Conservation (phyloP, 2,329 filamentous ascomycete species). For the Teratosphaeria viscida region DNA sequence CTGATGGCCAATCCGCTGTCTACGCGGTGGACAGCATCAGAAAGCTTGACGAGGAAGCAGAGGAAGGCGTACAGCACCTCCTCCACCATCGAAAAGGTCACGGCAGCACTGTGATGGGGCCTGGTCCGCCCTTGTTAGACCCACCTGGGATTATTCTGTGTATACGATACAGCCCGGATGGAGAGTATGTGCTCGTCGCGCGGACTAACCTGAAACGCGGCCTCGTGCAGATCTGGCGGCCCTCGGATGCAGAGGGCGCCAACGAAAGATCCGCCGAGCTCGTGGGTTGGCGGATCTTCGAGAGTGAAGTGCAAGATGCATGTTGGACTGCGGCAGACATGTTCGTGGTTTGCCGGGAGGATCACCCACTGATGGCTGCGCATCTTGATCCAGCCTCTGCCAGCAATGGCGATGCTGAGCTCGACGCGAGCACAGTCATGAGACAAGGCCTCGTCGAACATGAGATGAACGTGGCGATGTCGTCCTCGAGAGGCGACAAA, state of each 20-base stretch:
- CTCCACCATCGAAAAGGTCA: constrained; percentile 15
- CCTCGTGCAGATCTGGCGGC: constrained; percentile 22
- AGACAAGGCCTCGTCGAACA: constrained; percentile 4
- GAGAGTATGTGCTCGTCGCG: constrained; percentile 20
- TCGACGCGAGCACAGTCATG: constrained; percentile 4
- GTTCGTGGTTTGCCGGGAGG: constrained; percentile 35
- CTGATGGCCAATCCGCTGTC: constrained; percentile 20
- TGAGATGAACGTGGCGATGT: neutral
- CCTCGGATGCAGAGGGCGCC: constrained; percentile 4
- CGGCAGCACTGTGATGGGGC: constrained; percentile 11
- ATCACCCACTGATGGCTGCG: constrained; percentile 3
- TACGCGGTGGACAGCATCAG: constrained; percentile 19
- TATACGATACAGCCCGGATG: constrained; percentile 22
- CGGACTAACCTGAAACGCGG: constrained; percentile 21
- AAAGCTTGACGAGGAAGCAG: constrained; percentile 11
- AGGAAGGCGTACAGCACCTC: constrained; percentile 13
- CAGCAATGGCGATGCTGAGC: constrained; percentile 5
- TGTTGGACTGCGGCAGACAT: constrained; percentile 33
- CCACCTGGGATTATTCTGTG: constrained; percentile 18
- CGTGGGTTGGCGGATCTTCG: constrained; percentile 31
- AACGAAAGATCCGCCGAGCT: constrained; percentile 18
- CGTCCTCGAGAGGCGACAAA: constrained; percentile 13
- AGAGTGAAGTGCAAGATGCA: constrained; percentile 33
- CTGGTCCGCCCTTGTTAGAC: constrained; percentile 15
- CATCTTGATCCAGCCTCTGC: constrained; percentile 1